Conservation (phyloP, 108 stramenopile genomes). For the Pelagomonas calceolata region DNA sequence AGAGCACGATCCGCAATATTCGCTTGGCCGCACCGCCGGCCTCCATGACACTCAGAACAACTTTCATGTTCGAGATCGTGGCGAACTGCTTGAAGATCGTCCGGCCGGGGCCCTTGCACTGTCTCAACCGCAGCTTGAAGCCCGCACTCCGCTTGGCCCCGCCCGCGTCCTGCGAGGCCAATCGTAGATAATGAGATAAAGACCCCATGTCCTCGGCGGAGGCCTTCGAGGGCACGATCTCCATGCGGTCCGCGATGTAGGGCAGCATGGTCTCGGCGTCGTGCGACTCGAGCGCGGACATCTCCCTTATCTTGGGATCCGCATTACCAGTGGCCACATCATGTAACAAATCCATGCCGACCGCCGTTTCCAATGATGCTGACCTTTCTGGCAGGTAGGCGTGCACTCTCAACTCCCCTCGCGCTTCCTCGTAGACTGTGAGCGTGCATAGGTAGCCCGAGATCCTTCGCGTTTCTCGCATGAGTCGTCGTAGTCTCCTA, state of each 20-base stretch:
- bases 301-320: background rate
- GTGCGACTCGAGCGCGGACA: constrained; percentile 1
- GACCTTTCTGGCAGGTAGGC: constrained; percentile 7
- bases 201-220: too few relatives aligned
- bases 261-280: background rate
- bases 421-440: constrained; percentile 12
- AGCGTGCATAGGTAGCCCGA: constrained; percentile 7
- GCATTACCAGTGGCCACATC: background rate
- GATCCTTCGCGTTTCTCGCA: constrained; percentile 13
- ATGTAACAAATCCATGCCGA: background rate
- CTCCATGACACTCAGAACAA: constrained; percentile 1
- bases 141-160: constrained; percentile 6
- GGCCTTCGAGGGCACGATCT: background rate
- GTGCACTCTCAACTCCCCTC: constrained; percentile 8
- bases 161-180: background rate
- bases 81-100: background rate
- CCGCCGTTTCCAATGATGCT: constrained; percentile 1
- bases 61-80: background rate
- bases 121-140: background rate
- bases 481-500: constrained; percentile 1
- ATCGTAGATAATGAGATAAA: too few relatives aligned
- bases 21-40: background rate
- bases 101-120: constrained; percentile 1
- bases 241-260: background rate
- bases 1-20: constrained; percentile 1